Base-by-base conservation (phyloP, 257 asterid species). In the Solanum piurae region DNA sequence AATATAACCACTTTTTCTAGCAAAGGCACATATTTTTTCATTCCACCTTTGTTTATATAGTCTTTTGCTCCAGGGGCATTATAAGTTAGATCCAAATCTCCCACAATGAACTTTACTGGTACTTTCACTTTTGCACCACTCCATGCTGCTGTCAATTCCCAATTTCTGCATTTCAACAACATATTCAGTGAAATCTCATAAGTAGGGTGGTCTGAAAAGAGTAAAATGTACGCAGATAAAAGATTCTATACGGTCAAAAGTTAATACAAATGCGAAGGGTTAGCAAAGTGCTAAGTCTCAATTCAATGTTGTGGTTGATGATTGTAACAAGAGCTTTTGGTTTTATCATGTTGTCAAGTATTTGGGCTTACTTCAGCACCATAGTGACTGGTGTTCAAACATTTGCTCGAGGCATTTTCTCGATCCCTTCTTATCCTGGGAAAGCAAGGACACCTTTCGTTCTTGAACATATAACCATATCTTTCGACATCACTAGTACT, bases 81-180 rank as follows among this genome's bases (percentile, higher is more conserved):
- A 90, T 90, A 90, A 25, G 91, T 31, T 44, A 91, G n/a, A 84
- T 93, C 95, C 66, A 52, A 2, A 29, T 93, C 94, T 33, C 95
- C 95, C 3, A 91, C 74, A 75, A 93, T 83, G 77, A 93, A 93
- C 87, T 91, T 93, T 12, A 89, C 92, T 3, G 94, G 94, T 72
- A 93, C 93, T 87, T 87, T 88, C 9, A 93, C 71, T 40, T 88
- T 85, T 3, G 91, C 73, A 58, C 90, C 93, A 1, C 89, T 93
- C 94, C 95, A 93, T 9, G 95, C 89, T 31, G 92, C 95, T 9
- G 92, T 93, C 89, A 93, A 73, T 87, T 93, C 95, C 95, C 95
- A 93, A 34, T 92, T 90, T 89, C 93, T 91, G 68, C 68, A 88
- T 33, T 34, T 77, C 33, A 68, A 68, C 5, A 5, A 68, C 21